These are phyloP conservation scores for Ogataea ramenticola DNA, from an alignment of 805 yeast species.

Conservation along the genomic window DNA sequence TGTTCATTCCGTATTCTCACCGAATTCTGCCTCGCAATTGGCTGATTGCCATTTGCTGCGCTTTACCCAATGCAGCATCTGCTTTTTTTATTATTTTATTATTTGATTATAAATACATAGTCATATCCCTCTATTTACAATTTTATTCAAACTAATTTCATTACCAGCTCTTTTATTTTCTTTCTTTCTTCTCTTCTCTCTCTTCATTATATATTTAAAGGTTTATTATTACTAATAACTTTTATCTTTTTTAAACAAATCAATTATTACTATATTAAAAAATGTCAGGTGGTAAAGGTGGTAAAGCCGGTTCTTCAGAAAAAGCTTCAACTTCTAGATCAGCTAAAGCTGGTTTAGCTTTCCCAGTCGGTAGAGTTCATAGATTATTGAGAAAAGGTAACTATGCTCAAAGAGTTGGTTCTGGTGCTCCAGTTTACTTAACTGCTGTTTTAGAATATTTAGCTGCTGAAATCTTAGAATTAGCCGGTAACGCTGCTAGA, in stretches of 20 bases:
- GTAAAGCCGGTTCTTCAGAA: constrained; percentile 91
- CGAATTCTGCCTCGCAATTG: no score
- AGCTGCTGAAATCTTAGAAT: constrained; percentile 96
- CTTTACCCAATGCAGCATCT: no score
- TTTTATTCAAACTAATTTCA: neutral
- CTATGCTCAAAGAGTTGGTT: constrained; percentile 98
- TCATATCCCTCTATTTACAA: neutral
- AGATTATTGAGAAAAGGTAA: constrained; percentile 94
- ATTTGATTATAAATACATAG: neutral
- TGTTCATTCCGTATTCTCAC: no score
- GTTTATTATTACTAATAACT: neutral
- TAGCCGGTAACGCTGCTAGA: constrained; percentile 98
- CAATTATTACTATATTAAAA: constrained; percentile 5
- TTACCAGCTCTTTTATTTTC: neutral
- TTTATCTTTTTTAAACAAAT: neutral
- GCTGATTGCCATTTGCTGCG: no score
- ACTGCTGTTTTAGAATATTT: constrained; percentile 96
- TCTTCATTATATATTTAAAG: neutral
- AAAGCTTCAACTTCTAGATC: constrained; percentile 98
- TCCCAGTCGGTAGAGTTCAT: constrained; percentile 99
- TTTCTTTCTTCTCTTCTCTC: neutral
- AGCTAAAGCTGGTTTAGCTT: constrained; percentile 95
- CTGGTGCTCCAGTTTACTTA: constrained; percentile 98
- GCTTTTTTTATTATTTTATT: no score
- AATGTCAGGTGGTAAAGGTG: constrained; percentile 75